Percentiles rank a stretch among this genome's conserved stretches.
Evolutionary conservation across 495 filamentous ascomycete genomes (phyloP).

Genomic region (Penicillium daleae): DNA sequence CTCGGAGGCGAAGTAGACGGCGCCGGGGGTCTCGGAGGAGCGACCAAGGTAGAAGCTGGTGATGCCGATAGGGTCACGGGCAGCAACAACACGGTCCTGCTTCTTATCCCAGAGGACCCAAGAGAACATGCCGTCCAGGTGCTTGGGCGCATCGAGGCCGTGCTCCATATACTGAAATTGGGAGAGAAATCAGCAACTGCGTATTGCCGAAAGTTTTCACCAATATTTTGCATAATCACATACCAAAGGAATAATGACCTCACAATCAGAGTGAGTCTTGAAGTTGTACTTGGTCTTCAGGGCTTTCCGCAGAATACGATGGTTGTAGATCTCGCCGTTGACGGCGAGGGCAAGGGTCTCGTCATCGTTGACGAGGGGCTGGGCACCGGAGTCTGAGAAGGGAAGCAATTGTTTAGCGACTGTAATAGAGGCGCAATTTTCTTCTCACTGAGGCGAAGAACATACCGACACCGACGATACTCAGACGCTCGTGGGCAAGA

Average conservation of each 20-base stretch:
- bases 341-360: slow-evolving; percentile 87
- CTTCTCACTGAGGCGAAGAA: slow-evolving; percentile 18
- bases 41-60: slow-evolving; percentile 96
- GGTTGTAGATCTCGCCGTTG: slow-evolving; percentile 99
- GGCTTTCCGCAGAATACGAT: slow-evolving; percentile 85
- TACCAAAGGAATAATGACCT: slow-evolving; percentile 97
- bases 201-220: not conserved
- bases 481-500: slow-evolving; percentile 94
- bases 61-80: slow-evolving; percentile 94
- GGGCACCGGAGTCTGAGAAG: slow-evolving; percentile 80
- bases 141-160: slow-evolving; percentile 89
- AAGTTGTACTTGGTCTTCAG: slow-evolving; percentile 83
- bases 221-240: slow-evolving; percentile 29
- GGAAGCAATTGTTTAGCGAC: slow-evolving; percentile 20
- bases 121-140: slow-evolving; percentile 99
- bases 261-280: slow-evolving; percentile 97
- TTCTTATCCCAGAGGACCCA: slow-evolving; percentile 96
- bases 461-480: slow-evolving; percentile 96
- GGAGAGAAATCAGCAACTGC: slow-evolving; percentile 10
- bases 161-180: slow-evolving; percentile 78
- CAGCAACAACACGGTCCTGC: slow-evolving; percentile 87
- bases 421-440: not conserved
- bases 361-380: slow-evolving; percentile 92
- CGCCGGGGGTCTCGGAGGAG: slow-evolving; percentile 77
- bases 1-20: slow-evolving; percentile 96